Evolutionary conservation across 2,329 filamentous ascomycete genomes (phyloP), one percentile per base, ranked within the genome.

Genomic region (Magnaporthales sp.): DNA sequence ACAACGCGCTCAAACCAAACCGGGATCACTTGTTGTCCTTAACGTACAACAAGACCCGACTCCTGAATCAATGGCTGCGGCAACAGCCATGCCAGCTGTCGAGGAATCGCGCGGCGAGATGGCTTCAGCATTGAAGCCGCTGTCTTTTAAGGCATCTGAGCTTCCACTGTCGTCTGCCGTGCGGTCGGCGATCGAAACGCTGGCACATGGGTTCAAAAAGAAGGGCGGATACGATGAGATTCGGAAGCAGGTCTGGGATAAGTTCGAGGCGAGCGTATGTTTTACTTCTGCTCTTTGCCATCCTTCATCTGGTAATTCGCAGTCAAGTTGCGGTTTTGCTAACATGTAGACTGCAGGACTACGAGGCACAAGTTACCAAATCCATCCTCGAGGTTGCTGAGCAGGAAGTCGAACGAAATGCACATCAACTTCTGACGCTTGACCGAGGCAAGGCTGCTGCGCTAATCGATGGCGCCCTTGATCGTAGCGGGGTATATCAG

Each of bases 191-290:
- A 92, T 94, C 67, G 91, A 93, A 71, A 85, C 83, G 19, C 83
- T 94, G 26, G 86, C 91, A n/a, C 89, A 91, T 74, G 89, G 85
- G 11, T 94, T 93, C 80, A 93, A 93, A 78, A 94, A 93, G 79
- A 92, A 92, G 77, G 91, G 91, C 68, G 90, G 90, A 67, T 95
- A 93, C 74, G 91, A 95, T 77, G 80, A 84, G 15, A 85, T 93
- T 69, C 87, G 91, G 68, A 93, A 92, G 74, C 85, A 91, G 72
- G 83, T 91, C 11, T 92, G 91, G 85, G 86, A 90, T 62, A 88
- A 91, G 67, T 91, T 92, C 71, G 86, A 89, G 73, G 84, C 85
- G 31, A 89, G 87, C 71, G 90, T 92, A 83, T 26, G 64, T 65
- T 51, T 29, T 56, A 65, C 66, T 64, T n/a, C 29, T 62, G 31